Base-by-base conservation (phyloP, 169 alveolate genomes). In the Plasmodium coatneyi region DNA sequence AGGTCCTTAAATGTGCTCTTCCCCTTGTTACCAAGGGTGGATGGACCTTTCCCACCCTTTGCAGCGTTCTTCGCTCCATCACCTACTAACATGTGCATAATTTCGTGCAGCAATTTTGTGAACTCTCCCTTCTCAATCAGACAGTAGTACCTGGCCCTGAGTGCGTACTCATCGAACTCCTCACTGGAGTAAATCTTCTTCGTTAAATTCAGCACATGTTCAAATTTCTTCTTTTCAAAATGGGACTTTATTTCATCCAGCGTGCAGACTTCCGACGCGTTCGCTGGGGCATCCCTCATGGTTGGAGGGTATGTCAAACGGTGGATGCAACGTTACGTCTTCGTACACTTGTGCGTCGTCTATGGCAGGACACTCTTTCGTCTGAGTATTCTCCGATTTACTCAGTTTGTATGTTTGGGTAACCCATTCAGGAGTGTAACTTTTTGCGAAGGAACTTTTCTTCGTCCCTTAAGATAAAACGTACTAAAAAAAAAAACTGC, bases 111-210 rank as follows among this genome's bases (percentile, higher is more conserved):
- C 80, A 86, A 9, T 56, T 36, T 86, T 1, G 36, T 36, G 43
- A 28, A 86, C 4, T 76, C 72, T 25, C 66, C 70, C 43, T 5
- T 28, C 46, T 86, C 86, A 10, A 86, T 86, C 5, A 86, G 60
- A 12, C 81, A 76, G 28, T 66, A 86, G 80, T 74, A 86, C 30
- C 93, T 74, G 19, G 93, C 76, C 46, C 71, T 86, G 41, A 86
- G 41, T 3, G 76, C 79, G 54, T 30, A 32, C 16, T 74, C 80
- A 36, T 56, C 66, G 14, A 41, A 74, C 36, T 41, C 10, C 25
- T 86, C 80, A 34, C n/a, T 41, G 46, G 56, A 56, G 80, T 74
- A 86, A 30, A 86, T 76, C 39, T 70, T 71, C 28, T 66, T 83
- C 32, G 92, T 83, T 71, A 83, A 41, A 0, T 74, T 19, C 16